Percentiles rank a stretch among this genome's conserved stretches.
These are phyloP conservation scores for Penicillium salamii DNA, from an alignment of 495 filamentous ascomycete species.

Conservation along the genomic window DNA sequence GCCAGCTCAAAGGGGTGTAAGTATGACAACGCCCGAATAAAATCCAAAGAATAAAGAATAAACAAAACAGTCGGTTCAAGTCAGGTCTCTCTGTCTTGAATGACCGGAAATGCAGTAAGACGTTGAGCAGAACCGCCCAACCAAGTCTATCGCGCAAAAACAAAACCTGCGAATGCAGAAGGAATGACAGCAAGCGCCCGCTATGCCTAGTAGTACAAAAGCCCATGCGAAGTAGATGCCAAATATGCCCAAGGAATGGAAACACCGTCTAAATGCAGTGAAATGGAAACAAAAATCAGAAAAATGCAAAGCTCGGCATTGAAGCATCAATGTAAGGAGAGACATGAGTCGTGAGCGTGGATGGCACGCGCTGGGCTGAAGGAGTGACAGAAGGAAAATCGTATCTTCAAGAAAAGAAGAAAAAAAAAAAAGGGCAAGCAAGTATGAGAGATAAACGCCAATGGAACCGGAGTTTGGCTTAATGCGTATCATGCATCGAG, in stretches of 20 bases:
- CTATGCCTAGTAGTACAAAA: conserved; percentile 45
- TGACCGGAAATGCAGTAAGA: neutral
- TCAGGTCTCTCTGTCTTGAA: neutral
- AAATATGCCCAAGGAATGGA: conserved; percentile 37
- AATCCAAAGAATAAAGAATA: conserved; percentile 5
- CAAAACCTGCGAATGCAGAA: conserved; percentile 39
- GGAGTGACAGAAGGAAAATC: conserved; percentile 40
- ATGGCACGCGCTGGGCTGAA: conserved; percentile 36
- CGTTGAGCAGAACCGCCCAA: conserved; percentile 15
- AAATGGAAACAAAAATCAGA: neutral
- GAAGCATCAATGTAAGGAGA: conserved; percentile 38
- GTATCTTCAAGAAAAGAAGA: conserved; percentile 30
- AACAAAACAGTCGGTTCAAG: neutral
- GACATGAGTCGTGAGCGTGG: conserved; percentile 38
- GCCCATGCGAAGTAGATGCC: conserved; percentile 36
- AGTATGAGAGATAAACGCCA: conserved; percentile 17
- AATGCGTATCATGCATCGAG: conserved; percentile 27
- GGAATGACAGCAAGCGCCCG: conserved; percentile 47
- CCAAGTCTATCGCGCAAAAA: conserved; percentile 22
- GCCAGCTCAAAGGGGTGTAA: conserved; percentile 15
- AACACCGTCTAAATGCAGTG: conserved; percentile 36
- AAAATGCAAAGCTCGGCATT: neutral
- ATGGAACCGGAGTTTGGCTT: conserved; percentile 10
- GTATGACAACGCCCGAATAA: conserved; percentile 11
- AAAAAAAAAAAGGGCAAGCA: too few relatives aligned